These are phyloP conservation scores for Torulaspora delbrueckii DNA, from an alignment of 805 yeast species.

Conservation along the genomic window DNA sequence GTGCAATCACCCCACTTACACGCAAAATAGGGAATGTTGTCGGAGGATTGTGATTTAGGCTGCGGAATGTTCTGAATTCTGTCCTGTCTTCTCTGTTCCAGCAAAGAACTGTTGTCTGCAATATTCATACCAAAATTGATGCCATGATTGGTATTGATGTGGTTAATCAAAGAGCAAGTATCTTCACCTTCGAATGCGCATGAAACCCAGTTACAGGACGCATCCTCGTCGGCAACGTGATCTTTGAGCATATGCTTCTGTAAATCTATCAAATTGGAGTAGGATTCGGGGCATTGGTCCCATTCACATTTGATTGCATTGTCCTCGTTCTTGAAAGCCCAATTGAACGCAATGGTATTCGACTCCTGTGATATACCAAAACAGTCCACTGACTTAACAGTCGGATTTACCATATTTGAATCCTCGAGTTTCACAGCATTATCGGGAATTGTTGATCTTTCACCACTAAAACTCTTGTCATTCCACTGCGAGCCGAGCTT, in stretches of 20 bases:
- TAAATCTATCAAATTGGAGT: conserved; percentile 39
- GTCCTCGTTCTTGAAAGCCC: conserved; percentile 34
- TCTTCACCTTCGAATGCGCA: conserved; percentile 58
- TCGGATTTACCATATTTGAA: conserved; percentile 7
- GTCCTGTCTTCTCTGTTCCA: conserved; percentile 16
- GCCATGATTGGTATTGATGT: conserved; percentile 49
- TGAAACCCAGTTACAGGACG: conserved; percentile 66
- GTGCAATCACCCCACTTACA: conserved; percentile 45
- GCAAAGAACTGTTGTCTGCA: conserved; percentile 16
- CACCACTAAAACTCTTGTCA: conserved; percentile 3
- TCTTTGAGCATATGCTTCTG: conserved; percentile 51
- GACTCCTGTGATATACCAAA: conserved; percentile 1
- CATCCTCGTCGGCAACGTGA: conserved; percentile 37
- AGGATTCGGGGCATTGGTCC: conserved; percentile 53
- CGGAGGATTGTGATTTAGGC: not conserved
- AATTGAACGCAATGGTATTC: conserved; percentile 40
- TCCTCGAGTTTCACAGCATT: conserved; percentile 2
- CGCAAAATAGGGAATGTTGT: not conserved
- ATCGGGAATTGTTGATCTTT: conserved; percentile 8
- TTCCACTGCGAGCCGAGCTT: not conserved
- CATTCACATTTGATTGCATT: conserved; percentile 52
- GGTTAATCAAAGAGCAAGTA: conserved; percentile 52
- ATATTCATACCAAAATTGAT: conserved; percentile 32
- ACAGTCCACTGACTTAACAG: conserved; percentile 1
- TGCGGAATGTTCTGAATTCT: not conserved